Base-by-base conservation (phyloP, 768 basidiomycete species). In the Leccinum pellstonianum region DNA sequence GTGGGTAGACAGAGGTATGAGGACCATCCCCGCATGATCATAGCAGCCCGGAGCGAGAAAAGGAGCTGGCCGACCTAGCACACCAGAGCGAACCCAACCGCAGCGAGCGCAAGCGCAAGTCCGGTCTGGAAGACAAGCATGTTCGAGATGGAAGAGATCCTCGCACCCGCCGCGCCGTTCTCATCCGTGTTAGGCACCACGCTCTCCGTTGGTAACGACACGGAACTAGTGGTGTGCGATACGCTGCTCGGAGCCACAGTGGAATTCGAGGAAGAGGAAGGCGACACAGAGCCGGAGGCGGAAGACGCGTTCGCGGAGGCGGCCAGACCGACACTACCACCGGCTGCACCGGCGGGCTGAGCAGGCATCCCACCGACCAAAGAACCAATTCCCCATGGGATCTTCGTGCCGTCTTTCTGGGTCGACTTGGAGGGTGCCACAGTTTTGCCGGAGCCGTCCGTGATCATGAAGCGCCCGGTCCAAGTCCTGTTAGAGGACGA, bases 401-500 rank as follows among this genome's bases (percentile, higher is more conserved):
- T 85, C 1, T 62, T 35, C 25, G 70, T 62, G 10, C 77, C 83
- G 43, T 75, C 69, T 6, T 86, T 83, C 64, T 91, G 86, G 1
- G 72, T 81, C 11, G 76, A 37, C 57, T 89, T 78, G 17, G 81
- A 57, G 0, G 90, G 79, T 4, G 83, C 66, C 3, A 78, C 78
- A 54, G 79, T 76, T 8, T 73, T 62, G 12, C 83, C 84, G 25
- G 70, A 64, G 4, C 79, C 49, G 35, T 79, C 81, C 3, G 86
- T 83, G 67, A 93, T 90, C 37, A 86, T 77, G 79, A 91, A 93
- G 23, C 91, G 87, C 15, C 83, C 85, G 2, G 90, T 89, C 91
- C 91, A 93, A 23, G 66, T 63, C 68, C 76, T 78, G 52, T 67
- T 68, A 38, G 73, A 1, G 1, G 82, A 68, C 6, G 61, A 66